Conservation (phyloP, 257 asterid genomes). For the Datura wrightii region DNA sequence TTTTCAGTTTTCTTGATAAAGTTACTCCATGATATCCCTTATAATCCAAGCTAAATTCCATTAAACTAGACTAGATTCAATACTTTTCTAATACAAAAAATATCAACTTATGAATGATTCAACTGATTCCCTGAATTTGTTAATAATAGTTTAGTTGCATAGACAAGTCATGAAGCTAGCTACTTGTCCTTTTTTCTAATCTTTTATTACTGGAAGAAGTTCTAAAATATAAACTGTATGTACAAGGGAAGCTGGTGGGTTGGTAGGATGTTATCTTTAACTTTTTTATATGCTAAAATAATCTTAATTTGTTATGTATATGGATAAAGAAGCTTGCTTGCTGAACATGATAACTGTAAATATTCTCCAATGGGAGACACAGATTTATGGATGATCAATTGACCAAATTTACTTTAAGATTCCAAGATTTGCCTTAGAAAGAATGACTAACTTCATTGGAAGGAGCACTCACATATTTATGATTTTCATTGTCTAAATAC, state of each 20-base stretch:
- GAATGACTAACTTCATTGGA: background rate
- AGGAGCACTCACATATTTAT: background rate
- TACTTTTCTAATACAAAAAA: slow-evolving; percentile 4
- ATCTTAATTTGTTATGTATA: background rate
- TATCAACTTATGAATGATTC: slow-evolving; percentile 30
- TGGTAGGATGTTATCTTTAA: slow-evolving; percentile 24
- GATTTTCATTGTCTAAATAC: background rate
- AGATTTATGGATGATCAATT: background rate
- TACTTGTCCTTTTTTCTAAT: slow-evolving; percentile 1
- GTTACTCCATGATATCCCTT: slow-evolving; percentile 35
- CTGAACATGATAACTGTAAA: background rate
- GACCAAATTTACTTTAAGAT: background rate
- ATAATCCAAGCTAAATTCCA: slow-evolving; percentile 43
- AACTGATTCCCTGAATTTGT: background rate
- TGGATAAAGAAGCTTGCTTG: slow-evolving; percentile 12
- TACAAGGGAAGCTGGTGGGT: slow-evolving; percentile 9
- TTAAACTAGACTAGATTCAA: slow-evolving; percentile 29
- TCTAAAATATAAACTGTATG: background rate
- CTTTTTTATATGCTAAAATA: slow-evolving; percentile 34
- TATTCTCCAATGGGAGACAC: background rate
- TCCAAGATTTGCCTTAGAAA: background rate
- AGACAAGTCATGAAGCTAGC: slow-evolving; percentile 3
- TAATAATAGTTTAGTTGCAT: slow-evolving; percentile 3
- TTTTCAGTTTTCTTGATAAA: slow-evolving; percentile 17
- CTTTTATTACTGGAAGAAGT: background rate